Percentiles rank a stretch among this genome's conserved stretches.
Conservation (phyloP, 768 basidiomycete genomes). For the Amylocystis lapponica region DNA sequence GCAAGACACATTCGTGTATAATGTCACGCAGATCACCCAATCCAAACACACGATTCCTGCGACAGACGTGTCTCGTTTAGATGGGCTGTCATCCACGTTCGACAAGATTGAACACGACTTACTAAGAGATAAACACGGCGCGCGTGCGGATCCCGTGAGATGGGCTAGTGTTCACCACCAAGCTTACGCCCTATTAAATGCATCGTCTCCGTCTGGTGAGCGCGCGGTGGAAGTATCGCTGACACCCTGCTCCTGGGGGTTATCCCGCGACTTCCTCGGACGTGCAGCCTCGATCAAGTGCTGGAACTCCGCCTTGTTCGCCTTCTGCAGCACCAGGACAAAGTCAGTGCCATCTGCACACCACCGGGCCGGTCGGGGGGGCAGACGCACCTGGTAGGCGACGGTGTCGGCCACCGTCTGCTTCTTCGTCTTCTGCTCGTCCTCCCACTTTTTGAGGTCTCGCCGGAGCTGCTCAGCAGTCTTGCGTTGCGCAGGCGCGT, state of each 20-base stretch:
- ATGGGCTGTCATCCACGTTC: too few relatives aligned
- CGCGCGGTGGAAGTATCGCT: too few relatives aligned
- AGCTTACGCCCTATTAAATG: too few relatives aligned
- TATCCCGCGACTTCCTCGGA: constrained; percentile 15
- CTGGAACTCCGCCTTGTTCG: constrained; percentile 27
- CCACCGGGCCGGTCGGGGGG: background rate
- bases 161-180: too few relatives aligned
- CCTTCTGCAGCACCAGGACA: constrained; percentile 17
- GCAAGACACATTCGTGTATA: too few relatives aligned
- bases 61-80: too few relatives aligned
- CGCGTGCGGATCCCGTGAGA: too few relatives aligned
- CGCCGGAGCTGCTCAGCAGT: constrained; percentile 38
- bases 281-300: constrained; percentile 31
- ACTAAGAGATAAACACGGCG: too few relatives aligned
- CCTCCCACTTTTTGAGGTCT: constrained; percentile 59
- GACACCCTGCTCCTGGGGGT: background rate
- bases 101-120: too few relatives aligned
- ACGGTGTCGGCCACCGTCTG: constrained; percentile 32
- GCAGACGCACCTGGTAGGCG: constrained; percentile 17
- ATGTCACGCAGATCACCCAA: too few relatives aligned
- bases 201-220: too few relatives aligned
- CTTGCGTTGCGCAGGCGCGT: constrained; percentile 38
- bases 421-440: constrained; percentile 29
- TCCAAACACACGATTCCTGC: too few relatives aligned
- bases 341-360: background rate